Evolutionary conservation across 176 grass and related monocot genomes (phyloP).

Genomic region (Cenchrus americanus): DNA sequence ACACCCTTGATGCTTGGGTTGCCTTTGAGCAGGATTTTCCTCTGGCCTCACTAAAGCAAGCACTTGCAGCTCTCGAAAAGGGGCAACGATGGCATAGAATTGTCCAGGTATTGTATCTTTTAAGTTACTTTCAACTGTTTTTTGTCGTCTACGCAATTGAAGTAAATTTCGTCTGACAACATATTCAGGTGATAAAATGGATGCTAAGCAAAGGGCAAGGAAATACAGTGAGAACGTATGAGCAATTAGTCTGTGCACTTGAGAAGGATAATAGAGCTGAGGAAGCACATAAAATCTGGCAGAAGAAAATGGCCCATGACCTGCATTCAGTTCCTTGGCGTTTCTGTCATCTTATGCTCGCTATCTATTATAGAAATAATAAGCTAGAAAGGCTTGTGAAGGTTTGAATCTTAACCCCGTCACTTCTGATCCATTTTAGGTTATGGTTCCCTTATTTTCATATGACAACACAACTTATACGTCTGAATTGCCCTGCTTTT

Average conservation of each 20-base stretch:
- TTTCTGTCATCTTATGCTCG: conserved; percentile 81
- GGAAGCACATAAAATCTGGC: conserved; percentile 85
- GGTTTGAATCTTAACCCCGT: conserved; percentile 44
- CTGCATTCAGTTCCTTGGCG: conserved; percentile 81
- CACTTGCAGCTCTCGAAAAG: conserved; percentile 78
- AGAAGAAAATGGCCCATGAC: conserved; percentile 73
- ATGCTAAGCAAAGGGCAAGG: conserved; percentile 96
- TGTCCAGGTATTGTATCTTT: conserved; percentile 59
- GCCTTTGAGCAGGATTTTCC: conserved; percentile 82
- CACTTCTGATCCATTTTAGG: conserved; percentile 20
- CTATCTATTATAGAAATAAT: conserved; percentile 93
- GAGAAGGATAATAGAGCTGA: conserved; percentile 97
- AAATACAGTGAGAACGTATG: conserved; percentile 79
- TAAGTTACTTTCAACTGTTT: conserved; percentile 31
- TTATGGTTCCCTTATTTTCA: conserved; percentile 4
- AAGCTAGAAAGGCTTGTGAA: conserved; percentile 72
- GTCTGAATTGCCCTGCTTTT: conserved; percentile 22
- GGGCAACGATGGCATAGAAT: conserved; percentile 92
- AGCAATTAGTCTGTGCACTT: conserved; percentile 77
- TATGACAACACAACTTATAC: conserved; percentile 19
- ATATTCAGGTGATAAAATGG: conserved; percentile 84
- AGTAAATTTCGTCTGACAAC: conserved; percentile 14
- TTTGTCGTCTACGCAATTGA: conserved; percentile 17
- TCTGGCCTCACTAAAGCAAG: conserved; percentile 64
- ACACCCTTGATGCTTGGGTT: conserved; percentile 90